Evolutionary conservation across 768 basidiomycete genomes (phyloP), one percentile per base, ranked within the genome.

Genomic region (Phanerodontia chrysosporium): DNA sequence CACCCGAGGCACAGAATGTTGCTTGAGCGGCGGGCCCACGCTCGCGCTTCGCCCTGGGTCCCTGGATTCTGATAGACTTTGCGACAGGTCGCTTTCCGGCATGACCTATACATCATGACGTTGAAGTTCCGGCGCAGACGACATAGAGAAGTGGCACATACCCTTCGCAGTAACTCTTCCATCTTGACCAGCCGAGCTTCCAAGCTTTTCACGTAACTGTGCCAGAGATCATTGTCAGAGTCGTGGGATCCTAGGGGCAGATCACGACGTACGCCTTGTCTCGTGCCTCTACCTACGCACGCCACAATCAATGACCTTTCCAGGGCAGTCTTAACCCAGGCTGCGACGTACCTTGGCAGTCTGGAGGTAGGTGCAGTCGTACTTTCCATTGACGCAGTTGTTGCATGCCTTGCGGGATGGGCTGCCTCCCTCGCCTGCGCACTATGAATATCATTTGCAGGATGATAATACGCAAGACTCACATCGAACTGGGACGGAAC

Each of bases 211-310:
- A 48, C 46, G 28, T 57, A 57, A 81, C 83, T 85, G 84, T n/a
- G 85, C 80, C 36, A 83, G 78, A 2, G 86, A 86, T 25, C 86
- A 76, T 69, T 76, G 76, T 73, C 76, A 46, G 18, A 48, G 39
- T 36, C 28, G 52, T 35, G 24, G 51, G 12, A 13, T 35, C 14
- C 32, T 42, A 51, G 49, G 4, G 46, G 29, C 28, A 28, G 1
- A 10, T 56, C 22, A 54, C 45, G 55, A 56, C 55, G 27, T 45
- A 56, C 55, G 55, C 55, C 45, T 48, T 56, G 55, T 56, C 44
- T 45, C 45, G 29, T 45, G 55, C 44, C 24, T 53, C 52, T 13
- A 42, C 52, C 52, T 53, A 24, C 29, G 27, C 7, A 30, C 27
- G 30, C 27, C 55, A 46, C 12, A 8, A 32, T 39, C 39, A 30